Percentiles rank a stretch among this genome's conserved stretches.
phyloP scores from a whole-genome alignment of 2,329 filamentous ascomycete species.

The Alternaria incomplexa region DNA sequence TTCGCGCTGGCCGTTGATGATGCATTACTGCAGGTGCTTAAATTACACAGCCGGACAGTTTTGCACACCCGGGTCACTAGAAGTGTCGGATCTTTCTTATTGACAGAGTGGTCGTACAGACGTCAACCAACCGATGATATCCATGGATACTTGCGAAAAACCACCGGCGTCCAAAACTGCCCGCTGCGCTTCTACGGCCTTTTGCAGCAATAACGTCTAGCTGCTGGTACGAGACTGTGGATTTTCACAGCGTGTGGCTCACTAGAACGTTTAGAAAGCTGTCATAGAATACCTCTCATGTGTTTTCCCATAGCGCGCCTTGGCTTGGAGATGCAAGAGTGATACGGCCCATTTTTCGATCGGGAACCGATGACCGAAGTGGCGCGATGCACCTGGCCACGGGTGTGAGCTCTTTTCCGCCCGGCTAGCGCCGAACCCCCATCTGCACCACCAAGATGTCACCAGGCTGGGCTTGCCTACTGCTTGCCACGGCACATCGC shows the following conservation, averaged over 20 bases:
- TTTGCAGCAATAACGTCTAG: not conserved
- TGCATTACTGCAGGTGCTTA: not conserved
- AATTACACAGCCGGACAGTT: not conserved
- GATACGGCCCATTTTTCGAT: not conserved
- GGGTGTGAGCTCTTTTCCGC: slow-evolving; percentile 15
- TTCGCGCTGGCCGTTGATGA: not conserved
- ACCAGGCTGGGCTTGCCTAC: not conserved
- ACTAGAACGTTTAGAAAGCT: too few relatives aligned
- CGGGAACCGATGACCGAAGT: not conserved
- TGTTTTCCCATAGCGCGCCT: not conserved
- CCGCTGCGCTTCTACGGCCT: not conserved
- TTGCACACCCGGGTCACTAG: not conserved
- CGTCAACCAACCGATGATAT: not conserved
- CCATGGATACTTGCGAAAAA: not conserved
- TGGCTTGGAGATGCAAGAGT: not conserved
- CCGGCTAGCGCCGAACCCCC: not conserved
- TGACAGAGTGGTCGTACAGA: not conserved
- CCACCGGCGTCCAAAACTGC: not conserved
- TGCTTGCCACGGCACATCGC: slow-evolving; percentile 10
- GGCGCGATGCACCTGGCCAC: not conserved
- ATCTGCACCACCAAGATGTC: not conserved
- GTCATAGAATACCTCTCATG: too few relatives aligned
- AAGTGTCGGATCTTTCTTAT: not conserved
- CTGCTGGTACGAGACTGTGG: too few relatives aligned
- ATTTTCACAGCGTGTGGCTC: too few relatives aligned